These are phyloP conservation scores for Eucalyptus curtisii DNA, from an alignment of 345 rosid species.

Conservation along the genomic window DNA sequence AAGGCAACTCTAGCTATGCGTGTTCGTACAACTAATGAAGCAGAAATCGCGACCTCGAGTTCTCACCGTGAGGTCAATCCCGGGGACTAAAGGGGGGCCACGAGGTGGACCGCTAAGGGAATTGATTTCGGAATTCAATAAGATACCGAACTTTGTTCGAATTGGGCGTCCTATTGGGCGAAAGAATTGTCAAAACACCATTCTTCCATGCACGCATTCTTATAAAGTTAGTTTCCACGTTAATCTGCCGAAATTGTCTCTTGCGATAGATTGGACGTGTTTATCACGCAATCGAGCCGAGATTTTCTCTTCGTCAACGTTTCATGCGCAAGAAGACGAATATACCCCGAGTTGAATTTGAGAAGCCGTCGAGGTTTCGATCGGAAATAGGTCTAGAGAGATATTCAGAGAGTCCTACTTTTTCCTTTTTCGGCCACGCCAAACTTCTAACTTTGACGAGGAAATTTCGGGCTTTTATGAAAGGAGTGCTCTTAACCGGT, in stretches of 20 bases:
- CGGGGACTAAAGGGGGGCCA: background rate
- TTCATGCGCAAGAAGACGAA: background rate
- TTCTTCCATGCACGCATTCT: background rate
- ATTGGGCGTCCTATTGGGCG: background rate
- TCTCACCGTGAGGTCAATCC: background rate
- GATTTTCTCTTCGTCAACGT: background rate
- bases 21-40: background rate
- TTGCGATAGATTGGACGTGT: background rate
- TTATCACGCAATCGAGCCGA: background rate
- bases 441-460: background rate
- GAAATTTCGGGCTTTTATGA: background rate
- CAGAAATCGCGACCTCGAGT: background rate
- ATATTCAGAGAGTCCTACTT: background rate
- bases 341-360: background rate
- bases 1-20: background rate
- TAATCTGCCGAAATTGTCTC: background rate
- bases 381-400: background rate
- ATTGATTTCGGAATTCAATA: background rate
- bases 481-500: no score
- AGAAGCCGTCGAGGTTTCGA: background rate
- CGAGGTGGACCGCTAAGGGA: background rate
- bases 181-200: background rate
- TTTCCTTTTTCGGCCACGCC: background rate
- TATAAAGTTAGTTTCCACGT: background rate
- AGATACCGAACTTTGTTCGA: background rate